Conservation (phyloP, 768 basidiomycete species). For the Psilocybe cubensis region DNA sequence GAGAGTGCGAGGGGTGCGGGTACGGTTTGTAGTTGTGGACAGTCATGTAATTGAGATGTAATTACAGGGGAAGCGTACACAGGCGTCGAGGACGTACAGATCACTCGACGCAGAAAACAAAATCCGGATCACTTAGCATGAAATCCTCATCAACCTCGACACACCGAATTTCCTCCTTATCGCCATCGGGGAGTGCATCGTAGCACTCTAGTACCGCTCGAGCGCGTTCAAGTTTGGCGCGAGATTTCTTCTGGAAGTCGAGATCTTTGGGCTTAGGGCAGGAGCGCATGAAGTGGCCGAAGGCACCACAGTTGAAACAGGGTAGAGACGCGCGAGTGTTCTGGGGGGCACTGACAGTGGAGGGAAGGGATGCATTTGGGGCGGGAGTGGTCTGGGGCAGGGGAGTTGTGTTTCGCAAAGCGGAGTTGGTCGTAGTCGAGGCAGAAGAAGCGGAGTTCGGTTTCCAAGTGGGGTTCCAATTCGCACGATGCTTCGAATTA, state of each 20-base stretch:
- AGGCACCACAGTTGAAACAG: not conserved
- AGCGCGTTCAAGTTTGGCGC: not conserved
- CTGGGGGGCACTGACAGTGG: not conserved
- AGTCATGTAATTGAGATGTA: not conserved
- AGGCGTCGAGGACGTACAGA: constrained; percentile 1
- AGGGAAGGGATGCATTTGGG: no score
- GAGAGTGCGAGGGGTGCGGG: no score
- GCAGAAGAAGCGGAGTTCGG: no score
- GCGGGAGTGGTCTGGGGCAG: no score
- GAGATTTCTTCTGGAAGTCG: not conserved
- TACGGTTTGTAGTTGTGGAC: not conserved
- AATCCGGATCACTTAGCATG: not conserved
- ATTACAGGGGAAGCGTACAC: not conserved
- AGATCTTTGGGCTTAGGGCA: not conserved
- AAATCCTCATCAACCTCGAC: not conserved
- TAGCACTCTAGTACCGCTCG: not conserved
- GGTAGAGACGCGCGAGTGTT: not conserved
- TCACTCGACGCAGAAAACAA: constrained; percentile 12
- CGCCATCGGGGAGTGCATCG: not conserved
- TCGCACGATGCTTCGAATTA: no score
- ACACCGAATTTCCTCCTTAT: not conserved
- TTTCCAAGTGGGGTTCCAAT: no score
- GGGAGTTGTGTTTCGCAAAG: no score
- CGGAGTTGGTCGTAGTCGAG: no score
- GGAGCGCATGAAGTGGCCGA: not conserved